Conservation (phyloP, 2,329 filamentous ascomycete genomes). For the Chalara sp. region DNA sequence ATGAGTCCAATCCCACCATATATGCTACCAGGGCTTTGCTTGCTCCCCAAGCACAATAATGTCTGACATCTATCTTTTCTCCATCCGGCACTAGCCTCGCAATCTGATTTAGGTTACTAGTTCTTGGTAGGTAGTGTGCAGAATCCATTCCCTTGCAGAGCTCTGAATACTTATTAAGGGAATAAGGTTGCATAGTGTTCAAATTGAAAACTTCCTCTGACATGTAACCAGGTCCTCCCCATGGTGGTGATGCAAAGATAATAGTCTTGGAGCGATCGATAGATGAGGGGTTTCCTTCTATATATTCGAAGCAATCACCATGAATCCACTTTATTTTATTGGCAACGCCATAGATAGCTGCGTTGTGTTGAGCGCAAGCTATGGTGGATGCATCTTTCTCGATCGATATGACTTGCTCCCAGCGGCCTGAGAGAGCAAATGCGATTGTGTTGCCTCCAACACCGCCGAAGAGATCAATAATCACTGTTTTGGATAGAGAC, state of each 20-base stretch:
- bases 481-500: conserved; percentile 20
- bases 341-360: conserved; percentile 72
- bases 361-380: conserved; percentile 88
- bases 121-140: conserved; percentile 79
- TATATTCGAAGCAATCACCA: conserved; percentile 68
- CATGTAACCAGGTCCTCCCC: conserved; percentile 64
- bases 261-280: conserved; percentile 31
- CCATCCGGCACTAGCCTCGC: conserved; percentile 44
- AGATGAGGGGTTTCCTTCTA: conserved; percentile 10
- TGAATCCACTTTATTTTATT: conserved; percentile 79
- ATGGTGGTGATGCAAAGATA: conserved; percentile 67
- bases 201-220: conserved; percentile 72
- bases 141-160: conserved; percentile 54
- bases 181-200: conserved; percentile 83
- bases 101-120: conserved; percentile 74
- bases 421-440: conserved; percentile 76
- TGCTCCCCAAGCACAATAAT: conserved; percentile 86
- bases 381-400: conserved; percentile 77
- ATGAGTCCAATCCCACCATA: conserved; percentile 24
- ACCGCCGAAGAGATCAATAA: conserved; percentile 87
- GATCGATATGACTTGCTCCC: conserved; percentile 79
- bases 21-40: conserved; percentile 76
- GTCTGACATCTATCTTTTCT: conserved; percentile 64
- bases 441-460: conserved; percentile 92
- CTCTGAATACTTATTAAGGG: conserved; percentile 52